Percentiles rank a stretch among this genome's conserved stretches.
These are phyloP conservation scores for Lipomyces sp. DNA, from an alignment of 805 yeast genomes.

Conservation along the genomic window DNA sequence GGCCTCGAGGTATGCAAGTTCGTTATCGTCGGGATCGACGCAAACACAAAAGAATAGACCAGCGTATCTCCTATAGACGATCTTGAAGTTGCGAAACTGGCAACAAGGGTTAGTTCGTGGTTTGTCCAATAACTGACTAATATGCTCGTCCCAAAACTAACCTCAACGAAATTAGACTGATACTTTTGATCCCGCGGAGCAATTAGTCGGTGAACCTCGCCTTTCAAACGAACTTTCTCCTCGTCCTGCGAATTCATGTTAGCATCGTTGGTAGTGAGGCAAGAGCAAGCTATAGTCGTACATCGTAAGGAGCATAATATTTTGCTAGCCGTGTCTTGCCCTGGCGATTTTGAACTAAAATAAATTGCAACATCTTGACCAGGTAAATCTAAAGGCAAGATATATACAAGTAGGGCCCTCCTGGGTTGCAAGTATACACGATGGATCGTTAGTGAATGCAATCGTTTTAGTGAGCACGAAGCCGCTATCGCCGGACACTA, in stretches of 20 bases:
- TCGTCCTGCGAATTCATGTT: constrained; percentile 35
- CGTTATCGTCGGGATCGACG: constrained; percentile 76
- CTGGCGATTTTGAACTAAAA: constrained; percentile 83
- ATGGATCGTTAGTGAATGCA: too few relatives aligned
- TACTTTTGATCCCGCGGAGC: constrained; percentile 79
- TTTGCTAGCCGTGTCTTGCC: constrained; percentile 86
- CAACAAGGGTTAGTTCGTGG: background rate
- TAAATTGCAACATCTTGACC: constrained; percentile 53
- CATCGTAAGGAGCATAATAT: constrained; percentile 58
- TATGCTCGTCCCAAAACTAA: constrained; percentile 5
- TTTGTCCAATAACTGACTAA: too few relatives aligned
- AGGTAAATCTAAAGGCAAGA: too few relatives aligned
- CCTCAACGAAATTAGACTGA: constrained; percentile 76
- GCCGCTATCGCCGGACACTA: too few relatives aligned
- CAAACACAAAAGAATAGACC: constrained; percentile 87
- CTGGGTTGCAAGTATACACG: too few relatives aligned
- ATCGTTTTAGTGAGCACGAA: too few relatives aligned
- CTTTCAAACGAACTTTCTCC: constrained; percentile 49
- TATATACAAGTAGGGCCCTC: too few relatives aligned
- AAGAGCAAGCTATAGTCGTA: constrained; percentile 28
- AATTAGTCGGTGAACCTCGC: constrained; percentile 72
- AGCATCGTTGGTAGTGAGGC: background rate
- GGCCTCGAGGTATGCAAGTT: constrained; percentile 74
- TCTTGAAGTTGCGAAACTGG: constrained; percentile 54
- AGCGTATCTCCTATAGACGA: constrained; percentile 86